Evolutionary conservation across 2,329 filamentous ascomycete species (phyloP), one percentile per base, ranked within the genome.

Genomic region (Ophiosphaerella narmari): DNA sequence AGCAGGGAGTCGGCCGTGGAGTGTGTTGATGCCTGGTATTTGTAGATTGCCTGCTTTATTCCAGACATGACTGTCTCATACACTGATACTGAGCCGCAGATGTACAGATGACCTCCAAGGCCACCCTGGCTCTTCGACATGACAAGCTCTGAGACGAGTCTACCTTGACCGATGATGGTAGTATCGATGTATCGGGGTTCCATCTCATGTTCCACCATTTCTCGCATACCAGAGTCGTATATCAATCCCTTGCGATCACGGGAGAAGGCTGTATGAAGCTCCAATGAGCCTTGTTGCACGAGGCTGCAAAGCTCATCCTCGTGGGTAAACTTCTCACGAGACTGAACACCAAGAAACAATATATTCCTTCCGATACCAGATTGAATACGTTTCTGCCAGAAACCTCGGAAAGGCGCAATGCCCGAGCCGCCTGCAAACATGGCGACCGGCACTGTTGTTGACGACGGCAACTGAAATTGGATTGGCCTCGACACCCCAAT

Each of bases 81-180:
- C 12, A 74, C 77, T 1, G 76, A 72, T 4, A 80, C 72, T 0
- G 77, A 79, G 4, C 78, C 78, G 53, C 78, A 80, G n/a, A 80
- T 74, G 52, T 79, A 80, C 1, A 80, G 67, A 45, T 80, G 76
- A 8, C 77, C 77, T 13, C 77, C 77, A 1, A 78, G 66, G 0
- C 80, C 80, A 4, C 80, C 80, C 39, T 81, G 79, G 38, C 79
- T 81, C 68, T 81, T 82, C 0, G 78, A 80, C 79, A 83, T 82
- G 46, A 82, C 78, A 18, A 83, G 70, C 43, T 82, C 80, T 18
- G 78, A 81, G 3, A 83, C 74, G 0, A 73, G 75, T 0, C 73
- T 73, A 0, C 78, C 78, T 54, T 82, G 78, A 46, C 82, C 79
- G 1, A 78, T 70, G 24, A 82, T 81, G 5, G 81, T 60, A 0